Base-by-base conservation (phyloP, 140 eudicot species). In the Anethum foeniculum region DNA sequence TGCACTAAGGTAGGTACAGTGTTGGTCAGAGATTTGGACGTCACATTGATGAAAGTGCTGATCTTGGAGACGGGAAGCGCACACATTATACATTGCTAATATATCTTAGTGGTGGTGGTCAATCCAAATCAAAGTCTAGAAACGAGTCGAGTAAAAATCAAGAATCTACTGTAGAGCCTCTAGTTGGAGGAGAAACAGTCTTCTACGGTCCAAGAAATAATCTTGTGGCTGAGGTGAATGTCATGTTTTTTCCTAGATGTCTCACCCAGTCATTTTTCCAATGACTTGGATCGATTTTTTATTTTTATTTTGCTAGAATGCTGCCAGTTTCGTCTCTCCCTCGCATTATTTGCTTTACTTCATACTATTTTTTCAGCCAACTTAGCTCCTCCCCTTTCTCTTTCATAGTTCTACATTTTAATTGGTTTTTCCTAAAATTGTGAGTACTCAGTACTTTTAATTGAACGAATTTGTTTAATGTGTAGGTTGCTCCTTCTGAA, bases 181-280 rank as follows among this genome's bases (percentile, higher is more conserved):
- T 93, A 34, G 96, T 91, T 75, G 99, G 99, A 68, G 99, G 99
- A 30, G 97, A 96, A 84, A 96, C 99, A 9, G 99, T 96, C 43
- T 96, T 96, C 75, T 96, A 96, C 76, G 98, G 98, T 77, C 83
- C 97, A 64, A 85, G 92, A 77, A 96, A 88, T 84, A 82, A 88
- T 82, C 85, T 93, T 71, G 98, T 93, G 39, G 96, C 99, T 16
- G 98, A 96, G 98, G 99, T 96, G 71, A 48, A 27, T 68, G 14
- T 47, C 21, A 18, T 41, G 49, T 23, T n/a, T 52, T 77, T 48
- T 7, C 7, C 28, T 51, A 72, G 41, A 64, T 68, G 69, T 62
- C 58, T 67, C 80, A 49, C 38, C 69, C 72, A 5, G 49, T 15
- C 39, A 72, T 48, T 19, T 39, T 23, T 62, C 6, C 3, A 28